Conservation (phyloP, 2,329 filamentous ascomycete genomes). For the Nemania abortiva region DNA sequence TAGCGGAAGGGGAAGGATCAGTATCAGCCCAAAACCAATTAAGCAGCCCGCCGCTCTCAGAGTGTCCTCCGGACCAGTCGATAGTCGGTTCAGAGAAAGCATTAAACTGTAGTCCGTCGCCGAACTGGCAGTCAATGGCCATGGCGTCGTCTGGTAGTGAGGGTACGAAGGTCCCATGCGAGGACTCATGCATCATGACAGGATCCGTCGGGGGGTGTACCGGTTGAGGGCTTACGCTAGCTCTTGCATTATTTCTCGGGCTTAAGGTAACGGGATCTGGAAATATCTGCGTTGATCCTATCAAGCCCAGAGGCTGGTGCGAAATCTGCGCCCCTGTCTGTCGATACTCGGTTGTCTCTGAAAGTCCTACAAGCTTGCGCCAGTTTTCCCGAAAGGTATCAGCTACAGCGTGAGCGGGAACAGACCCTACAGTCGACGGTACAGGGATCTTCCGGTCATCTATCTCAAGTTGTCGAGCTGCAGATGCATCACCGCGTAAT, state of each 20-base stretch:
- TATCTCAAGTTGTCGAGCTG: conserved; percentile 48
- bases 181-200: not conserved
- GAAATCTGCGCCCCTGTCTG: not conserved
- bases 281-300: not conserved
- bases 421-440: conserved; percentile 51
- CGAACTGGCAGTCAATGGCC: not conserved
- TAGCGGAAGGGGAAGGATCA: conserved; percentile 43
- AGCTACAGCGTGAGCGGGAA: conserved; percentile 40
- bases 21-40: conserved; percentile 53
- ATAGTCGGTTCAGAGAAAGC: conserved; percentile 13
- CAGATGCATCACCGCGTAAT: conserved; percentile 48
- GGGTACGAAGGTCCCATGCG: not conserved
- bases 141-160: conserved; percentile 3
- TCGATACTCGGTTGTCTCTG: not conserved
- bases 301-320: not conserved
- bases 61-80: conserved; percentile 16
- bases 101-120: conserved; percentile 4
- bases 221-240: not conserved
- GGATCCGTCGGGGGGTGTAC: not conserved
- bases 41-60: conserved; percentile 39
- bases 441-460: conserved; percentile 46
- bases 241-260: not conserved
- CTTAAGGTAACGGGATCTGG: not conserved
- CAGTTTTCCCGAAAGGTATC: conserved; percentile 51
- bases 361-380: conserved; percentile 47